Base-by-base conservation (phyloP, 352 stramenopile species). In the Phytopythium boreale region DNA sequence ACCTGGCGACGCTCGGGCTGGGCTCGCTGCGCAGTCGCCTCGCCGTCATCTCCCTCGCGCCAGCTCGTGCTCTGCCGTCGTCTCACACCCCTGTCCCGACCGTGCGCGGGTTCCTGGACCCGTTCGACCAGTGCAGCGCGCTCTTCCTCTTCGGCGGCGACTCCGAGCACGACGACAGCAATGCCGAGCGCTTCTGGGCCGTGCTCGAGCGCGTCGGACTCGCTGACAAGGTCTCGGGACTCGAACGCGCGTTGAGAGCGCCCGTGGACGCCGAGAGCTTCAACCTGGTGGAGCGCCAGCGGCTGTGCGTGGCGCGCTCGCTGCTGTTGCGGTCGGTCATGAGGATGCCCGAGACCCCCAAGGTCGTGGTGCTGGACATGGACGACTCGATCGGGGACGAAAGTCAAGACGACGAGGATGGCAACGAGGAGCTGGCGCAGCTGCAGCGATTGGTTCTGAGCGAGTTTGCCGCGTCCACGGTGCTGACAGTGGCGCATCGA, bases 291-390 rank as follows among this genome's bases (percentile, higher is more conserved):
- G 93, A 99, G 75, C 79, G 97, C 0, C 96, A 99, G 73, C 79
- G 99, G 27, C 69, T 99, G n/a, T 98, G 96, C 68, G 82, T 99
- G 63, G 98, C 90, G 50, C 82, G 97, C 58, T 96, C 97, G 17
- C 70, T 99, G 61, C 72, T 99, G 9, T 81, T 79, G 7, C 84
- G 98, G 57, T 85, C 95, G n/a, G 70, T 71, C 39, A 62, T 89
- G 17, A 17, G 29, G 29, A 58, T 44, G 31, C 31, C 52, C 7
- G 52, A 58, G 34, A 2, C 29, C 3, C 52, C 52, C 19, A 58
- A 44, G n/a, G 52, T 58, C 29, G 82, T 99, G 17, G 83, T 98
- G 5, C 68, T 97, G 68, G 91, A 68, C 24, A 51, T 79, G 34
- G 56, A 65, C 64, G 53, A 47, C 66, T 49, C 37, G 63, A 34